phyloP scores from a whole-genome alignment of 2,329 filamentous ascomycete species.

The Colletotrichum truncatum region DNA sequence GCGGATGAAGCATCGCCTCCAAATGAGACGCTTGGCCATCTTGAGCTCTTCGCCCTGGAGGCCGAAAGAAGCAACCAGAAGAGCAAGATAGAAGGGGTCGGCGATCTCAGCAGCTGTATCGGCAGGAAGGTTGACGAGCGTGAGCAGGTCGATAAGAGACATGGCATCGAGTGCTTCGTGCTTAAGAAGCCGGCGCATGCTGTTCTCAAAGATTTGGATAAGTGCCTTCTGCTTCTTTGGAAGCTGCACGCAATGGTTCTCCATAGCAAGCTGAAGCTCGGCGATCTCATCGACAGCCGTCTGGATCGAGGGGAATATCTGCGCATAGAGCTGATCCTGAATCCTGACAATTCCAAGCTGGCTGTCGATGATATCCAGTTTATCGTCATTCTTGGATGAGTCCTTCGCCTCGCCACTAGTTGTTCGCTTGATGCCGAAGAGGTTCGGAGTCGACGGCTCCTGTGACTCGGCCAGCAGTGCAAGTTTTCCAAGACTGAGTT shows the following conservation, averaged over 20 bases:
- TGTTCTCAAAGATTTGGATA: conserved; percentile 75
- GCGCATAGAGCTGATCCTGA: conserved; percentile 81
- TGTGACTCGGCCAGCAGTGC: conserved; percentile 72
- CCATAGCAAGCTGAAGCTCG: conserved; percentile 79
- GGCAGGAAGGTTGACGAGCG: conserved; percentile 68
- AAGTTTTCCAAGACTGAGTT: conserved; percentile 89
- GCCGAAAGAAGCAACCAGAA: conserved; percentile 67
- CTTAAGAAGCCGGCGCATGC: conserved; percentile 74
- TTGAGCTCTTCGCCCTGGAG: conserved; percentile 65
- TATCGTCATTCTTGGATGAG: conserved; percentile 49
- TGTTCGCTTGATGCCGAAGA: conserved; percentile 39
- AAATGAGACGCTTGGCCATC: conserved; percentile 73
- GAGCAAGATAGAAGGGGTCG: conserved; percentile 79
- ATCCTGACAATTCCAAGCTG: conserved; percentile 76
- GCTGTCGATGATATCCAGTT: conserved; percentile 64
- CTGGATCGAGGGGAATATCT: conserved; percentile 73
- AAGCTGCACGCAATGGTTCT: conserved; percentile 67
- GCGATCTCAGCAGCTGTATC: conserved; percentile 61
- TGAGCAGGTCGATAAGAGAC: conserved; percentile 78
- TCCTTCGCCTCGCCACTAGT: conserved; percentile 50
- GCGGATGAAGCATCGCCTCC: conserved; percentile 85
- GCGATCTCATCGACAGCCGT: conserved; percentile 83
- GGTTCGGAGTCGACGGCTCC: conserved; percentile 33
- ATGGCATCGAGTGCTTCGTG: conserved; percentile 76
- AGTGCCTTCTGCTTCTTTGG: conserved; percentile 71